Conservation (phyloP, 257 asterid genomes). For the Anisodus acutangulus region DNA sequence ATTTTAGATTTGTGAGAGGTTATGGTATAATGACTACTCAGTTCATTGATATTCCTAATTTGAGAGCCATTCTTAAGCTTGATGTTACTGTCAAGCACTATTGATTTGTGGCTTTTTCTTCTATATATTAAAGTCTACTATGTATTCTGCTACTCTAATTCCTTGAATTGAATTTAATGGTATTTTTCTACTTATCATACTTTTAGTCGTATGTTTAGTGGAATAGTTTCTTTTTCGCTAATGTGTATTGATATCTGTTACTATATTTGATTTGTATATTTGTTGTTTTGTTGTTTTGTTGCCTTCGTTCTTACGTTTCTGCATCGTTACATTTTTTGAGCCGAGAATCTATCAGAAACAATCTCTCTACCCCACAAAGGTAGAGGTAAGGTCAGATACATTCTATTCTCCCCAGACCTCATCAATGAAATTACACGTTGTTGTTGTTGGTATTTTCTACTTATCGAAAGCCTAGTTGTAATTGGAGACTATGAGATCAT, state of each 20-base stretch:
- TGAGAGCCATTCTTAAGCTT: constrained; percentile 55
- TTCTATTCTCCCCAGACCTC: no score
- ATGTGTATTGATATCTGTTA: no score
- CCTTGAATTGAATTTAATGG: background rate
- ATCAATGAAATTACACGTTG: no score
- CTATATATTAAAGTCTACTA: background rate
- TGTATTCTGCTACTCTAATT: background rate
- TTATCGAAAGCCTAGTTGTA: background rate
- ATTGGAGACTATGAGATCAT: background rate
- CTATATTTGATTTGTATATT: no score
- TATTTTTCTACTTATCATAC: background rate
- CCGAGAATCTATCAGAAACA: no score
- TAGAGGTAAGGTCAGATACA: no score
- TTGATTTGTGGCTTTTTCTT: background rate
- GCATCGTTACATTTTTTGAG: no score
- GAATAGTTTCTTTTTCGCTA: no score
- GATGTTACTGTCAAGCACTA: constrained; percentile 50
- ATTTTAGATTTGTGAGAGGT: constrained; percentile 52
- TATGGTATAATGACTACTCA: constrained; percentile 58
- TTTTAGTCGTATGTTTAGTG: no score
- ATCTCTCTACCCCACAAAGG: no score
- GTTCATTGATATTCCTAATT: constrained; percentile 41
- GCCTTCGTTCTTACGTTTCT: no score
- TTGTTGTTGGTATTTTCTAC: background rate
- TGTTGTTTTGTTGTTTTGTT: no score